Evolutionary conservation across 257 asterid species (phyloP).

Genomic region (Nicotiana attenuata): DNA sequence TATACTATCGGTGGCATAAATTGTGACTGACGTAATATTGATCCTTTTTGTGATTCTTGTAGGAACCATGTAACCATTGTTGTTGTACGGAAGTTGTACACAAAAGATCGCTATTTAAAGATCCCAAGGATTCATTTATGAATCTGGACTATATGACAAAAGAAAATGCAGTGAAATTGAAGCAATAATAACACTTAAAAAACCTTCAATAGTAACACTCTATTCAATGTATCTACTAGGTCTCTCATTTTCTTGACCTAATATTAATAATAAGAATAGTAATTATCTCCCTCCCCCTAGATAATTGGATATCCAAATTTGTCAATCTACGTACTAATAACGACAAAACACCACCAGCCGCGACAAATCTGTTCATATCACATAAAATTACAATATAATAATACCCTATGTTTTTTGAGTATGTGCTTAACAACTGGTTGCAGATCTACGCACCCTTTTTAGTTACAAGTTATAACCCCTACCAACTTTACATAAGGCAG

Average conservation of each 20-base stretch:
- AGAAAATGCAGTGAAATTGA: background rate
- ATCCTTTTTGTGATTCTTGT: background rate
- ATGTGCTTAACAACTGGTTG: background rate
- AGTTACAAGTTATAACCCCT: conserved; percentile 25
- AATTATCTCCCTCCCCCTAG: conserved; percentile 10
- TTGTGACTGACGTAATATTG: background rate
- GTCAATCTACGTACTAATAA: conserved; percentile 21
- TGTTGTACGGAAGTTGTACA: conserved; percentile 48
- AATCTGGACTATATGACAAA: conserved; percentile 43
- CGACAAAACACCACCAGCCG: conserved; percentile 41
- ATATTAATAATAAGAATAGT: background rate
- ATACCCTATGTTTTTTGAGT: background rate
- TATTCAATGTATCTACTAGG: background rate
- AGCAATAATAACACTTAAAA: background rate
- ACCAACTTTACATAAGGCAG: conserved; percentile 53
- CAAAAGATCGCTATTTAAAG: background rate
- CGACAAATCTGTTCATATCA: conserved; percentile 26
- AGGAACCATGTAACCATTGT: background rate
- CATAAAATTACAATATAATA: background rate
- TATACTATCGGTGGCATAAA: background rate
- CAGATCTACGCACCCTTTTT: conserved; percentile 23
- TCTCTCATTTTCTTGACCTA: conserved; percentile 1
- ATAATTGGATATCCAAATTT: conserved; percentile 19
- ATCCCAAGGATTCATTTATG: conserved; percentile 29
- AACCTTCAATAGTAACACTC: background rate